Percentiles rank a stretch among this genome's conserved stretches.
phyloP scores from a whole-genome alignment of 345 rosid species.

The Eucalyptus regnans region DNA sequence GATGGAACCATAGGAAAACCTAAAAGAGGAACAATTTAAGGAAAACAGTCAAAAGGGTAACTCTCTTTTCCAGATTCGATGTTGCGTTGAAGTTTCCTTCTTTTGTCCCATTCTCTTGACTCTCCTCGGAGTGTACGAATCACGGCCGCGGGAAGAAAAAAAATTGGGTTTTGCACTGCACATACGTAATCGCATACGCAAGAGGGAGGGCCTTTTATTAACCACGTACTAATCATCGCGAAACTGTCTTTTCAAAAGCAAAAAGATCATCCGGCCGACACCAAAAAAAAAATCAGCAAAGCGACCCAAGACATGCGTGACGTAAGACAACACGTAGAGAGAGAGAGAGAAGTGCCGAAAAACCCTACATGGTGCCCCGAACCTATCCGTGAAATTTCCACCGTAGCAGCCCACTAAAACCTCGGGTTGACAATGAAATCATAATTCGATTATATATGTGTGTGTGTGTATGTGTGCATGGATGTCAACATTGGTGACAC shows the following conservation, averaged over 20 bases:
- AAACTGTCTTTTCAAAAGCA: background rate
- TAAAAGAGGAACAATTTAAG: background rate
- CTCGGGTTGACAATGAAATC: background rate
- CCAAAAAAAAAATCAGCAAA: no score
- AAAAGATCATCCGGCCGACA: background rate
- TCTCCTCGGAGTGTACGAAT: background rate
- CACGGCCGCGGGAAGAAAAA: background rate
- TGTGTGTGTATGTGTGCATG: fast-evolving
- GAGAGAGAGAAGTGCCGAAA: background rate
- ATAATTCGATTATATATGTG: background rate
- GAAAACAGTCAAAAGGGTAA: background rate
- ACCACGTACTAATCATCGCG: background rate
- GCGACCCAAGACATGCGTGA: background rate
- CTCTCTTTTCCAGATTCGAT: background rate
- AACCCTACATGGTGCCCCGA: background rate
- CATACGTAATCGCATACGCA: background rate
- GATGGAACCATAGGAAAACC: background rate
- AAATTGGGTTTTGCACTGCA: fast-evolving
- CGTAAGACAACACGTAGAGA: background rate
- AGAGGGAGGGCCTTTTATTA: background rate
- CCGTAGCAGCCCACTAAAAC: background rate
- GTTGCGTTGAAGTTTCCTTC: background rate
- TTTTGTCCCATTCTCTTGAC: background rate
- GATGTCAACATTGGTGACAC: background rate
- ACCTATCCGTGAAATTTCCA: background rate